A percentile compares a stretch with the other conserved stretches of the same genome.
phyloP scores from a whole-genome alignment of 306 rosid species.

The Ormosia emarginata region DNA sequence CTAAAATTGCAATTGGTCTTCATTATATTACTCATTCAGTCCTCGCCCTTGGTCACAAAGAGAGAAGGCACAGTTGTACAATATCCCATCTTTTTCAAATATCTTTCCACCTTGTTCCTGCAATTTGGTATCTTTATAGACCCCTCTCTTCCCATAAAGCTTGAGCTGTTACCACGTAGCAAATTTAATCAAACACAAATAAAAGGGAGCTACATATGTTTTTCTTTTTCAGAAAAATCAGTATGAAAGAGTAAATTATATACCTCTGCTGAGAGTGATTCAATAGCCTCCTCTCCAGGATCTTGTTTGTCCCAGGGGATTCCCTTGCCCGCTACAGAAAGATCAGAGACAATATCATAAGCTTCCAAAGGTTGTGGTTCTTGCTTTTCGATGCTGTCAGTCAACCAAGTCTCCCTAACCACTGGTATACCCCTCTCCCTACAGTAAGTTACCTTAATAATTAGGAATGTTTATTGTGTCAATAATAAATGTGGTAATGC shows the following conservation, averaged over 20 bases:
- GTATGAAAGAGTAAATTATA: not conserved
- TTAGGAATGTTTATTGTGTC: not conserved
- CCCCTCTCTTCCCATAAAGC: slow-evolving; percentile 81
- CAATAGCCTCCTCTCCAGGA: slow-evolving; percentile 75
- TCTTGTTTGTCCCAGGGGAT: slow-evolving; percentile 83
- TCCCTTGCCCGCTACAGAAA: slow-evolving; percentile 67
- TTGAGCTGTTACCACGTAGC: slow-evolving; percentile 55
- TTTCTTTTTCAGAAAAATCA: not conserved
- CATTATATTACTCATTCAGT: slow-evolving; percentile 60
- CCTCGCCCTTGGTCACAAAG: slow-evolving; percentile 68
- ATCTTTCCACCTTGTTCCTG: slow-evolving; percentile 68
- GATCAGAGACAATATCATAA: slow-evolving; percentile 72
- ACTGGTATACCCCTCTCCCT: slow-evolving; percentile 71
- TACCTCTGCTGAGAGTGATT: slow-evolving; percentile 72
- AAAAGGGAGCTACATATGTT: not conserved
- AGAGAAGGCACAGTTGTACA: slow-evolving; percentile 81
- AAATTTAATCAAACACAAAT: not conserved
- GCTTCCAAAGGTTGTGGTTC: slow-evolving; percentile 78
- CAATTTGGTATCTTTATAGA: slow-evolving; percentile 65
- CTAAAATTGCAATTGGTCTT: not conserved
- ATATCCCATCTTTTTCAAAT: slow-evolving; percentile 59
- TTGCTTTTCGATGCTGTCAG: slow-evolving; percentile 71
- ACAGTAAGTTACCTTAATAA: slow-evolving; percentile 4
- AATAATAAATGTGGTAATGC: not conserved
- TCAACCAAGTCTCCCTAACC: slow-evolving; percentile 69